Evolutionary conservation across 2,329 filamentous ascomycete species (phyloP).

Genomic region (Fusarium staphyleae): DNA sequence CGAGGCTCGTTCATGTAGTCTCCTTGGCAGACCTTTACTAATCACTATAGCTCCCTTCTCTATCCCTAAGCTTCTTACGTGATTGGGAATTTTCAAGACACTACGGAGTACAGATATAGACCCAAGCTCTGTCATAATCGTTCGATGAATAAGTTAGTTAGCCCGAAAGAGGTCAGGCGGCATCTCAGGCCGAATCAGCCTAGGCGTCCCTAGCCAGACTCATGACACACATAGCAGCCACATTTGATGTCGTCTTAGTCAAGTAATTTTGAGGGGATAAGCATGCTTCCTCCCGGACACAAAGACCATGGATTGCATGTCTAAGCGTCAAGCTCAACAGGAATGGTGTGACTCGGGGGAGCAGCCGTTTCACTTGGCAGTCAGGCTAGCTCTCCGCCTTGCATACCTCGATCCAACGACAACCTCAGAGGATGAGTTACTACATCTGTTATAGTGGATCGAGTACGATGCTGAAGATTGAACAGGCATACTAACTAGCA

Average conservation of each 20-base stretch:
- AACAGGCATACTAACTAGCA: neutral
- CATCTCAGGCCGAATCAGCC: neutral
- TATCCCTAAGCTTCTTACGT: neutral
- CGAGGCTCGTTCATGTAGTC: neutral
- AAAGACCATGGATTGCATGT: neutral
- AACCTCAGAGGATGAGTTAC: neutral
- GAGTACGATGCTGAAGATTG: constrained; percentile 8
- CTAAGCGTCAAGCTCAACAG: constrained; percentile 12
- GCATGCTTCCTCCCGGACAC: neutral
- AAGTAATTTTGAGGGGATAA: neutral
- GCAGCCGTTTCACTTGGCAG: constrained; percentile 16
- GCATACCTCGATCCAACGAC: constrained; percentile 1
- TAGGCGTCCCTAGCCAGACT: neutral
- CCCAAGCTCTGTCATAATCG: constrained; percentile 7
- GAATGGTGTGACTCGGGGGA: constrained; percentile 2
- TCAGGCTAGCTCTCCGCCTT: constrained; percentile 4
- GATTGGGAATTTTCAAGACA: constrained; percentile 22
- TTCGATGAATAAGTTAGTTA: constrained; percentile 14
- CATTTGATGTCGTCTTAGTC: neutral
- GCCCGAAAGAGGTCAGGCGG: constrained; percentile 14
- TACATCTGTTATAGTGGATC: constrained; percentile 9
- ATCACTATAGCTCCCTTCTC: neutral
- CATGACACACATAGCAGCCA: constrained; percentile 1
- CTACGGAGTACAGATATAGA: constrained; percentile 3
- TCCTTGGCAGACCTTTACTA: neutral